Evolutionary conservation across 2,329 filamentous ascomycete genomes (phyloP), one percentile per base, ranked within the genome.

Genomic region (Exutisphaerella laricina): DNA sequence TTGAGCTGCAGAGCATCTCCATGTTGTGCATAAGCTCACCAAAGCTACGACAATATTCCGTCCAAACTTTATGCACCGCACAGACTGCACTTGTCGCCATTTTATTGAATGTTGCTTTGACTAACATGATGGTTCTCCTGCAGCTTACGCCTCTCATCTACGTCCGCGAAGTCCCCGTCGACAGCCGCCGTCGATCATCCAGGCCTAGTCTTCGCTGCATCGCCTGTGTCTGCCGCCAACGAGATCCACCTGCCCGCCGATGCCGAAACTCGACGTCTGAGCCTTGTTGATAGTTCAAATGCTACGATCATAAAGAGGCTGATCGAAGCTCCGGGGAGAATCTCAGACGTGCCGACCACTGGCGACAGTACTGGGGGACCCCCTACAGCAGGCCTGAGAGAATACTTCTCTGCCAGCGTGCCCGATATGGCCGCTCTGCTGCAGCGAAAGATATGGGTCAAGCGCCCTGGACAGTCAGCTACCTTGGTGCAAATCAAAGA

Each of bases 371-470:
- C 36, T 21, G 23, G 44, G 39, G 49, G 35, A 6, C 36, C 23
- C 1, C 38, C 45, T 6, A 45, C 39, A 16, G 25, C 31, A 26
- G 36, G 40, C 26, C 39, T 48, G 12, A 12, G 54, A 32, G 61
- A 63, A 45, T 62, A 60, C 48, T 66, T 65, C 45, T 48, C 56
- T 2, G 55, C 46, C 10, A 46, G 46, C 33, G 33, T 45, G 5
- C 48, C 52, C 20, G 41, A 45, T 39, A 55, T 55, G 51, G 41
- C 49, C 6, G 31, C 42, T 12, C 43, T 51, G 29, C 68, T 78
- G 53, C 79, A 75, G 45, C 78, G 87, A 63, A 96, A 94, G 73
- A 82, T 97, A 57, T 98, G 92, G 92, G 90, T 97, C 62, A 92
- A 85, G 71, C 78, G 90, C 58, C 85, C 85, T 14, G 78, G 83